Evolutionary conservation across 1,139 yeast genomes (phyloP), one percentile per base, ranked within the genome.

Genomic region (Pichia sp.): DNA sequence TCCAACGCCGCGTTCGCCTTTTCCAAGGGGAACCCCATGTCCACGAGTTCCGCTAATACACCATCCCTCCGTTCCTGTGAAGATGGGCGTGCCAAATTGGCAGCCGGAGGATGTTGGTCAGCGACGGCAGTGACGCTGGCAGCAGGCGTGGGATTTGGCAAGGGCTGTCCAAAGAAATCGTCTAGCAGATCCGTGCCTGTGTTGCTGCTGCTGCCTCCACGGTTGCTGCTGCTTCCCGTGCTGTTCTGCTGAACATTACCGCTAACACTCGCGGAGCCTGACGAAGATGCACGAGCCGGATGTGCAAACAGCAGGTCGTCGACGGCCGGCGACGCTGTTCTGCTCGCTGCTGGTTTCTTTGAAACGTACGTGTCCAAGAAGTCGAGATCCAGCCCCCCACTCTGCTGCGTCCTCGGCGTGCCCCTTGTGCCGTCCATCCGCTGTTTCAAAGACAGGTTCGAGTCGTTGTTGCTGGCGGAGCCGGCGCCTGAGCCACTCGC

Each of bases 1-100:
- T 73, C 75, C 45, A 89, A 74, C 0, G 96, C 95, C 8, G 73
- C 72, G 45, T 75, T 78, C 4, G 95, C 82, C 52, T 77, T 81
- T 1, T 81, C 85, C 1, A 79, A 72, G 0, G 85, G 71, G 63
- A 89, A 89, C 1, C 96, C 96, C 80, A 89, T 88, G 59, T 88
- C 95, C 1, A 88, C 70, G 52, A 89, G 73, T 62, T 84, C 88
- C 0, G 93, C 93, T 30, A 88, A 68, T 2, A 82, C 74, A 26
- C 74, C 75, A 63, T 86, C 95, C 45, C 71, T 62, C 13, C 23
- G 29, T 11, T 52, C 55, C 30, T 38, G 45, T 5, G 30, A 15
- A 2, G 48, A 30, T 13, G n/a, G n/a, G 5, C 8, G 36, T 16
- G 32, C 23, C 8, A 36, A 11, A 11, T 8, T 32, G 13, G 49